Evolutionary conservation across 768 basidiomycete species (phyloP), one percentile per base, ranked within the genome.

Genomic region (Paxillus involutus): DNA sequence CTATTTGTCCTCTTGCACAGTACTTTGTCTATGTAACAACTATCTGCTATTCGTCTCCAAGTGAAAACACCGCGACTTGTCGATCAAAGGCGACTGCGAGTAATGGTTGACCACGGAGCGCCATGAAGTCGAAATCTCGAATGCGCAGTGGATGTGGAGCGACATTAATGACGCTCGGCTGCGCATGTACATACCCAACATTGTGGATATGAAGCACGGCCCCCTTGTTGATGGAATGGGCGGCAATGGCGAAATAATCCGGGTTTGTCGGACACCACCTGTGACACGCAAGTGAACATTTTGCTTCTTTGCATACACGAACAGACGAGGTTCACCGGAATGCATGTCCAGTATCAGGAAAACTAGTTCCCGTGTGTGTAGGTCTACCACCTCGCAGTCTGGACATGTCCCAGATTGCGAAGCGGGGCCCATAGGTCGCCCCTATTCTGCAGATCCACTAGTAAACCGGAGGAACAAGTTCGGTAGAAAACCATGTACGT

Each of bases 201-300:
- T 88, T 88, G 71, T 89, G 81, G 40, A 92, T 76, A 62, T 89
- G 80, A 37, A 93, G 75, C 30, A 80, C 70, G 29, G 89, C 90
- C 51, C 88, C 89, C 55, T 75, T 80, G 35, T 70, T 67, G 10
- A 83, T 75, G 4, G 80, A 80, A 61, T 79, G 77, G 6, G 84
- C 78, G 8, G 88, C 85, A 50, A 91, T 83, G 37, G 86, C 91
- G 70, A 93, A 93, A 61, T 85, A 86, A 50, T 88, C 84, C 10
- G 88, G 79, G 66, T 81, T 82, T 14, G 88, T 86, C 21, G 79
- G 83, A 59, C 86, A 91, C 91, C 91, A 92, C 46, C 89, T 91
- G 53, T 37, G 16, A 10, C 32, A 52, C 11, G n/a, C n/a, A 14
- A 10, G 33, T 61, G 29, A 63, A 42, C 30, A 49, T 37, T 16